Evolutionary conservation across 176 grass and related monocot species (phyloP).

Genomic region (Bromus sterilis): DNA sequence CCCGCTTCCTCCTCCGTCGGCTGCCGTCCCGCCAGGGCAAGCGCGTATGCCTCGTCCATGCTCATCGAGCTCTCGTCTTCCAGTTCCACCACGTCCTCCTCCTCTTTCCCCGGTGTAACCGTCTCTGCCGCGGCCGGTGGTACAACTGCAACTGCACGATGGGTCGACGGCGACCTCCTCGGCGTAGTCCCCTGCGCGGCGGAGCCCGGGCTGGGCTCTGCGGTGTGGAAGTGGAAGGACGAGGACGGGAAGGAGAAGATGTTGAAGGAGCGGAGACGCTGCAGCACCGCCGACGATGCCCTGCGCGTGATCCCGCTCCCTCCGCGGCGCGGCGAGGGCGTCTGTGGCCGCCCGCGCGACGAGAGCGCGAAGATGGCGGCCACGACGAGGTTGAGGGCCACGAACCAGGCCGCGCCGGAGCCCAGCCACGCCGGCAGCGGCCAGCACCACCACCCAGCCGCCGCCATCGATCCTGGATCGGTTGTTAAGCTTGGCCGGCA

Average conservation of each 20-base stretch:
- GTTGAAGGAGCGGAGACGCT: conserved; percentile 28
- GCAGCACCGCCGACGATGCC: conserved; percentile 23
- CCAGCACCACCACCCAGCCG: conserved; percentile 15
- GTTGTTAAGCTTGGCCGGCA: background rate
- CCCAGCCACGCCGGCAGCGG: conserved; percentile 11
- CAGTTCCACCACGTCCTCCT: background rate
- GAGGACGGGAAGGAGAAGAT: conserved; percentile 37
- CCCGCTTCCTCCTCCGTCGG: background rate
- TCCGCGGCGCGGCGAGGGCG: background rate
- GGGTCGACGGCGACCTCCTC: background rate
- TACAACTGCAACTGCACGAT: background rate
- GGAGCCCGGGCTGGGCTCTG: background rate
- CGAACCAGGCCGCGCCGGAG: conserved; percentile 7
- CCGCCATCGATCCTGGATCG: background rate
- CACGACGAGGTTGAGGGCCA: conserved; percentile 19
- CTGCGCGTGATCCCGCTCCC: conserved; percentile 21
- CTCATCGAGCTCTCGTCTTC: conserved; percentile 17
- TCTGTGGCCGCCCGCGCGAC: background rate
- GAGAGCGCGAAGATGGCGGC: conserved; percentile 22
- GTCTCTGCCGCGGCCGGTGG: background rate
- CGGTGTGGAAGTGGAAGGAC: background rate
- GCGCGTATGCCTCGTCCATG: conserved; percentile 41
- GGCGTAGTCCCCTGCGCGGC: background rate
- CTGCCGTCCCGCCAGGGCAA: background rate
- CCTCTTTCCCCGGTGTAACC: background rate